Conservation (phyloP, 805 yeast species). For the Kodamaea sagamina region DNA sequence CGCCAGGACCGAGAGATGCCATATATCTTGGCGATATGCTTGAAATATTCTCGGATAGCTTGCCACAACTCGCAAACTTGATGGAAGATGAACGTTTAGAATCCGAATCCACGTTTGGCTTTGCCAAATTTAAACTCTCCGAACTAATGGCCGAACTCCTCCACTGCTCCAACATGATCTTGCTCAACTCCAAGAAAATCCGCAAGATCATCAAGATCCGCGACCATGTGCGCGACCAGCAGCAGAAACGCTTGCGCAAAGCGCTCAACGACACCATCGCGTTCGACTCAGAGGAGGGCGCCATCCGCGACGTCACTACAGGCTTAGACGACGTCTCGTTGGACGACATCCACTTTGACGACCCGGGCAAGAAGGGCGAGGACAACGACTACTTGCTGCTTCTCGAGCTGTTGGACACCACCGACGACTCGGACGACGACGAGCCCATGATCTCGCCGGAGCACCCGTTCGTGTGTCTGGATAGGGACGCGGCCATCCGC, state of each 20-base stretch:
- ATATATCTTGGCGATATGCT: constrained; percentile 88
- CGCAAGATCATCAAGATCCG: constrained; percentile 67
- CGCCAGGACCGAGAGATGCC: constrained; percentile 91
- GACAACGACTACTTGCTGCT: constrained; percentile 20
- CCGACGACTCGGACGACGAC: constrained; percentile 45
- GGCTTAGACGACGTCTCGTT: constrained; percentile 40
- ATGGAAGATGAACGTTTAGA: constrained; percentile 33
- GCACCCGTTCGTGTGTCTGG: constrained; percentile 43
- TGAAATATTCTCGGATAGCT: constrained; percentile 69
- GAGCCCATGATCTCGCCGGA: constrained; percentile 46
- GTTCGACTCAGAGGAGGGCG: constrained; percentile 11
- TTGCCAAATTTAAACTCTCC: constrained; percentile 85
- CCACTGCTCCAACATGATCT: constrained; percentile 97
- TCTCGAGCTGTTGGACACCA: constrained; percentile 29
- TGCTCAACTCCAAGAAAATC: constrained; percentile 76
- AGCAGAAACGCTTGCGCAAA: constrained; percentile 40
- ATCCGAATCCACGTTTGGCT: constrained; percentile 67
- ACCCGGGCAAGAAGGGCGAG: constrained; percentile 18
- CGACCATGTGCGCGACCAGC: constrained; percentile 58
- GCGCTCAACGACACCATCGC: constrained; percentile 17
- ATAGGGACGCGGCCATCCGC: constrained; percentile 40
- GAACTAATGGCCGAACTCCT: constrained; percentile 91
- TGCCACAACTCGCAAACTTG: constrained; percentile 68
- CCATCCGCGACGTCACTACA: constrained; percentile 34
- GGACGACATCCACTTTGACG: constrained; percentile 35